These are phyloP conservation scores for Pseudocercospora musae DNA, from an alignment of 2,329 filamentous ascomycete genomes.

Conservation along the genomic window DNA sequence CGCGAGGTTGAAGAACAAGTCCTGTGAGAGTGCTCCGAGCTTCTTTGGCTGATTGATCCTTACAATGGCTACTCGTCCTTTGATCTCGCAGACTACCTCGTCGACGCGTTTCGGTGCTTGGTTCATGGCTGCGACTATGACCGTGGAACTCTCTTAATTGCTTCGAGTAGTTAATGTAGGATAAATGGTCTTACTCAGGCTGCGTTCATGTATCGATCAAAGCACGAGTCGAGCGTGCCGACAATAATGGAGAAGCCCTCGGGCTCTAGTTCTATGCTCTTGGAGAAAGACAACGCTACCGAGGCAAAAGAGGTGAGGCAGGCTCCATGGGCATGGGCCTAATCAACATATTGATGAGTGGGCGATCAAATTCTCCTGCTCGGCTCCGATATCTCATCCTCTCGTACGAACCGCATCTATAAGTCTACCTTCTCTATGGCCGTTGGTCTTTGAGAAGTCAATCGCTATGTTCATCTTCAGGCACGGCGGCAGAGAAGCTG, in stretches of 20 bases:
- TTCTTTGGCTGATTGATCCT: conserved; percentile 83
- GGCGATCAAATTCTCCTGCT: not conserved
- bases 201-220: not conserved
- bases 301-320: not conserved
- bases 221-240: not conserved
- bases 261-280: not conserved
- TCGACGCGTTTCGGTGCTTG: conserved; percentile 18
- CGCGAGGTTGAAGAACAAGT: conserved; percentile 65
- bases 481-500: conserved; percentile 22
- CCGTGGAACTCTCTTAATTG: not conserved
- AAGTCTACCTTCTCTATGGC: not conserved
- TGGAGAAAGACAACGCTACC: not conserved
- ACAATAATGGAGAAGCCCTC: not conserved
- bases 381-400: not conserved
- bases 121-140: conserved; percentile 7
- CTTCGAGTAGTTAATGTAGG: not conserved
- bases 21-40: conserved; percentile 74
- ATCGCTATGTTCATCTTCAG: conserved; percentile 28
- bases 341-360: not conserved
- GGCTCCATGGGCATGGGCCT: not conserved
- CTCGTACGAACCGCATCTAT: not conserved
- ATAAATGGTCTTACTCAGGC: not conserved
- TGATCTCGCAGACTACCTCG: conserved; percentile 52
- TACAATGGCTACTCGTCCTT: conserved; percentile 72
- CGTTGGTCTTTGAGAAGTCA: too few relatives aligned